Evolutionary conservation across 306 rosid species (phyloP).

Genomic region (Quercus mongolica): DNA sequence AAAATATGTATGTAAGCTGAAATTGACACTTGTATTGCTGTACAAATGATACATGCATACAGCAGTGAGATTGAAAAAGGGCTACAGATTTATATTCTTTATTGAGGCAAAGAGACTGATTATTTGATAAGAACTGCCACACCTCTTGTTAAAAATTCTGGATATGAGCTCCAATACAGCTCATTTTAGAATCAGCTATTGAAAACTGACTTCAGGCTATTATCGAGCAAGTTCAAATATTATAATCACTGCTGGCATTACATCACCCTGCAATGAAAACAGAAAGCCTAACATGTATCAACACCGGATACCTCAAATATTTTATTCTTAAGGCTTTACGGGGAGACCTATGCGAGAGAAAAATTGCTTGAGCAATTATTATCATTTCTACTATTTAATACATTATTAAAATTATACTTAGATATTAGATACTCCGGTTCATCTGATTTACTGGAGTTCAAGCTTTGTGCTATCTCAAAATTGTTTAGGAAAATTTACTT

Average conservation of each 20-base stretch:
- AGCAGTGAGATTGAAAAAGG: not conserved
- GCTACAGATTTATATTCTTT: too few relatives aligned
- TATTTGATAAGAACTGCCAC: not conserved
- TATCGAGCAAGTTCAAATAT: constrained; percentile 37
- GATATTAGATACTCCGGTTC: too few relatives aligned
- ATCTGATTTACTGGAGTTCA: too few relatives aligned
- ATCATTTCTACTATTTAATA: too few relatives aligned
- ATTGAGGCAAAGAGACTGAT: not conserved
- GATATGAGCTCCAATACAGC: not conserved
- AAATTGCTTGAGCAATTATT: too few relatives aligned
- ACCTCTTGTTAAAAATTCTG: not conserved
- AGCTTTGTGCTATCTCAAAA: too few relatives aligned
- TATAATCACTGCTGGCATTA: constrained; percentile 58
- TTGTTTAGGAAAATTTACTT: too few relatives aligned
- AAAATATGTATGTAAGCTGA: not conserved
- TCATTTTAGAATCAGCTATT: not conserved
- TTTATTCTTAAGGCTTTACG: too few relatives aligned
- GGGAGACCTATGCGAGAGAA: too few relatives aligned
- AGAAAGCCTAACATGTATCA: not conserved
- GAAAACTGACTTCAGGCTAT: not conserved
- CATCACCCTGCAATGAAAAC: constrained; percentile 59
- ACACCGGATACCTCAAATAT: not conserved
- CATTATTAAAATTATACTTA: too few relatives aligned
- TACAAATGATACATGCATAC: not conserved
- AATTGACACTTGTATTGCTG: not conserved